Base-by-base conservation (phyloP, 768 basidiomycete species). In the Pholiota microspora region DNA sequence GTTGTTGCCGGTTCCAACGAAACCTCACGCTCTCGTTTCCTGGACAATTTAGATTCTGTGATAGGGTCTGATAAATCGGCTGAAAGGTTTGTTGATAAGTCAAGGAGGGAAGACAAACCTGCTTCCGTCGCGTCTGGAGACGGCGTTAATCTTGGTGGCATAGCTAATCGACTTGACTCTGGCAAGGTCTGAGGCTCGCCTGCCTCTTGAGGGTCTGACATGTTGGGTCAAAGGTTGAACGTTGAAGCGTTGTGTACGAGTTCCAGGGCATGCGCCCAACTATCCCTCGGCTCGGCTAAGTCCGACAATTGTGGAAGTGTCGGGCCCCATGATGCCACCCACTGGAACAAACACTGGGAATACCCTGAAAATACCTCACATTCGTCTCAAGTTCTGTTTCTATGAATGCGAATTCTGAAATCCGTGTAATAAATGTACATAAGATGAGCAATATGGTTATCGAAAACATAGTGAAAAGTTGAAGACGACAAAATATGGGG, bases 21-120 rank as follows among this genome's bases (percentile, higher is more conserved):
- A 21, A 86, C 82, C 69, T 91, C 89, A 31, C 89, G 76, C 68
- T 89, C 88, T 59, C 89, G 79, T 69, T 92, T 92, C 67, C 80
- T 79, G 21, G 87, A 83, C 44, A 74, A 67, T 57, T 75, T 82
- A 60, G 76, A 67, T 49, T 79, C 79, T 78, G 45, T 36, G 51
- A 45, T 45, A 48, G 35, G 32, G 38, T 28, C n/a, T 44, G 55
- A 59, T 63, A 53, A 56, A 58, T 44, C 51, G 50, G 59, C 29
- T 54, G 53, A 40, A 42, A 40, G 36, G 59, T 56, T 51, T 46
- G 50, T 48, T 42, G 59, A 59, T 59, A 64, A 57, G 53, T 60
- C 50, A 58, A 56, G 40, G 50, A 58, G 54, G 58, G 50, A 58
- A 55, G 58, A 59, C 71, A 61, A 54, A 81, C 80, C 80, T 71